Evolutionary conservation across 2,329 filamentous ascomycete species (phyloP), one percentile per base, ranked within the genome.

Genomic region (Nannizzia gypsea): DNA sequence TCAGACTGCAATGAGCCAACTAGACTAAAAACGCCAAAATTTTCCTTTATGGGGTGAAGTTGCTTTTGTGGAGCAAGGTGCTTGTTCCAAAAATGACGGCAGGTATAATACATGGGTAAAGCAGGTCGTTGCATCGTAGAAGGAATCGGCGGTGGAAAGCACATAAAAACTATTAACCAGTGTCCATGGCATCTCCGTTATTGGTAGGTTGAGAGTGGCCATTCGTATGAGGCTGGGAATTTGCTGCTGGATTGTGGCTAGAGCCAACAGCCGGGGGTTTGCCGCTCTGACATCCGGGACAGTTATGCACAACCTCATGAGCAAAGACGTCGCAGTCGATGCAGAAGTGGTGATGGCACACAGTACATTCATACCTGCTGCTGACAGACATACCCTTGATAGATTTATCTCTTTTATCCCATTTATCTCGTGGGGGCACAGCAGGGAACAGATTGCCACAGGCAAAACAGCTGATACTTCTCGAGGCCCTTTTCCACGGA

Each of bases 251-350:
- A 4, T 50, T 22, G 15, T 20, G 13, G 9, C 11, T 22, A 24
- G 22, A 24, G 13, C 11, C 40, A 5, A 55, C 28, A 9, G 26
- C 6, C 22, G 52, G 57, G 22, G 61, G 52, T 52, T 64, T 67
- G 57, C 66, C 70, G 64, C 77, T 79, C 65, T 85, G 86, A 72
- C 93, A 99, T 0, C 92, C 92, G 0, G 93, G 91, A 69, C 93
- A 99, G 73, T 97, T 97, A 71, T 99, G 92, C 57, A 96, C 82
- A 11, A 95, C 84, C 75, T 96, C 90, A 71, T 99, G 93, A 24
- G 89, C 88, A 75, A 93, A 96, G 24, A 96, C 84, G 72, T 99
- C 93, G 72, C 93, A 99, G 72, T 99, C 93, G 65, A 99, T 95
- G 77, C 93, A 99, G 71, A 97, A 99, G 74, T 97, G 92, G 62